Evolutionary conservation across 768 basidiomycete species (phyloP), one percentile per base, ranked within the genome.

Genomic region (Candolleomyces aberdarensis): DNA sequence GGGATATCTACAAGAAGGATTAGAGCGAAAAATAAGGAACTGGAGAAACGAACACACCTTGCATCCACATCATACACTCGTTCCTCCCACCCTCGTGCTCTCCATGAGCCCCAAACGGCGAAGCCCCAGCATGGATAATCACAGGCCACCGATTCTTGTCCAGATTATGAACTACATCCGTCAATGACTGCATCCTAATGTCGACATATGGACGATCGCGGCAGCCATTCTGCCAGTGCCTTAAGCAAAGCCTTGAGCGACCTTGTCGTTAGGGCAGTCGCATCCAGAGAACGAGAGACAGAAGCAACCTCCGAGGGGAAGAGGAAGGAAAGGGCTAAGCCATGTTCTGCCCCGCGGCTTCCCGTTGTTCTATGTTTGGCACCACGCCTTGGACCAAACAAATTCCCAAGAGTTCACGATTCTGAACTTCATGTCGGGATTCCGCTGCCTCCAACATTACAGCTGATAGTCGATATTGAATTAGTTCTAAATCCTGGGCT

Each of bases 191-290:
- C 0, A 87, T 87, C 0, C 87, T 85, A 32, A 87, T 85, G 64
- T 88, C 86, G 52, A 89, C 88, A 67, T 91, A 67, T 91, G 89
- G 0, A 91, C 83, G 39, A 91, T 86, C 3, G 90, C 87, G 0
- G 85, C 87, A 0, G 89, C 88, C 0, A 87, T 86, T 60, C 76
- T 85, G 0, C 86, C 86, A 0, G 83, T 84, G 2, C 82, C 83
- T 64, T 87, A 85, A 0, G 83, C 84, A 65, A 85, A 90, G 1
- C 86, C 88, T 57, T 91, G 89, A 0, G 86, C 89, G 5, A 89
- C 89, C 85, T 89, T 89, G 66, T 91, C 89, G 59, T 88, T 89
- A 0, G 88, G 88, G 60, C 85, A 87, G 2, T 84, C 36, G 6
- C 36, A 36, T 36, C 36, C 36, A 3, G 36, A 8, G 36, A 11